Conservation (phyloP, 768 basidiomycete genomes). For the Pisolithus microcarpus region DNA sequence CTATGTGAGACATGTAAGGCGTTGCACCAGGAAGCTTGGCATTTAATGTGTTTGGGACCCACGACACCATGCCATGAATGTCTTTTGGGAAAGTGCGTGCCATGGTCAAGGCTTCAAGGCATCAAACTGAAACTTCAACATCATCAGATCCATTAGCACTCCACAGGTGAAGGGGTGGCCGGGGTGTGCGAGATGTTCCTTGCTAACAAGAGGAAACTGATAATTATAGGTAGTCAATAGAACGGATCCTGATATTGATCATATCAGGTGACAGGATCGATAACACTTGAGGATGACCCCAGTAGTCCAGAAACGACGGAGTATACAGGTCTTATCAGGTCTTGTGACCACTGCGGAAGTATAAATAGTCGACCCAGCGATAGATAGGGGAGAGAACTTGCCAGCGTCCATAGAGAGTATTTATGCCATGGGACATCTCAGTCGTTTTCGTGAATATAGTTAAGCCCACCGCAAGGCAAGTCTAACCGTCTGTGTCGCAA, state of each 20-base stretch:
- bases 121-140: neutral
- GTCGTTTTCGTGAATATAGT: no score
- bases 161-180: neutral
- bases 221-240: neutral
- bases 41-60: constrained; percentile 11
- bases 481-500: neutral
- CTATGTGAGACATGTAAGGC: no score
- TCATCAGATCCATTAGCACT: neutral
- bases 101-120: neutral
- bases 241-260: constrained; percentile 11
- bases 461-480: no score
- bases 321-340: neutral
- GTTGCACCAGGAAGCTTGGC: neutral
- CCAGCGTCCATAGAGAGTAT: no score
- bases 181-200: neutral
- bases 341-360: neutral
- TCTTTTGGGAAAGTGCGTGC: neutral
- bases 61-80: constrained; percentile 15
- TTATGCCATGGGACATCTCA: no score
- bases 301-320: neutral
- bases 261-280: constrained; percentile 10
- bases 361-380: neutral
- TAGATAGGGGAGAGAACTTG: neutral
- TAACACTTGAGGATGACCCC: neutral
- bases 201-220: neutral